These are phyloP conservation scores for Hura crepitans DNA, from an alignment of 441 rosid species.

Conservation along the genomic window DNA sequence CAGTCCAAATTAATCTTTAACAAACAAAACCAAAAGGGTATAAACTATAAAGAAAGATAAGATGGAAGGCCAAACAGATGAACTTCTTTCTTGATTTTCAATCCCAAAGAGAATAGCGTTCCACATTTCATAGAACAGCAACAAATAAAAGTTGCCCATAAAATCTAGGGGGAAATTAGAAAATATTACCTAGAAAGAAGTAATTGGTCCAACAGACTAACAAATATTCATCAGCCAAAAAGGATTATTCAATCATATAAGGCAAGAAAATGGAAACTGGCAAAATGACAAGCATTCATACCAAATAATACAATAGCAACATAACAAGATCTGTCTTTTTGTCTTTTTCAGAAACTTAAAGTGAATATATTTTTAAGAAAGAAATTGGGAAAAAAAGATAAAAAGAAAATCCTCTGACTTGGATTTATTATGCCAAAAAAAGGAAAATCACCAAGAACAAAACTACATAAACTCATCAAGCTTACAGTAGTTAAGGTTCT, in stretches of 20 bases:
- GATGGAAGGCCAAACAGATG: neutral
- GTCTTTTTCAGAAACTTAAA: slow-evolving; percentile 15
- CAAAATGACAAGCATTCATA: neutral
- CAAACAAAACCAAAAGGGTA: neutral
- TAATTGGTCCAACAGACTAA: neutral
- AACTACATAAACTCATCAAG: neutral
- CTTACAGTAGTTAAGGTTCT: no score
- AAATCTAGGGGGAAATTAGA: neutral
- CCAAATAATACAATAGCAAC: neutral
- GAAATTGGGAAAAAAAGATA: neutral
- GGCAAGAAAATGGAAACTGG: neutral
- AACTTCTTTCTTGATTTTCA: neutral
- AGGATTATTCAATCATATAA: neutral
- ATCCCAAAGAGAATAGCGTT: neutral
- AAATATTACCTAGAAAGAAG: neutral
- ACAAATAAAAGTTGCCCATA: neutral
- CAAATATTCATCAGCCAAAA: neutral
- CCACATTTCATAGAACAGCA: neutral
- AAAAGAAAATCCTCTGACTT: slow-evolving; percentile 12
- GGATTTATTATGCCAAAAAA: slow-evolving; percentile 10
- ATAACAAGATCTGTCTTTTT: neutral
- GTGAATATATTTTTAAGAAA: neutral
- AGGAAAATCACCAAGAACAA: slow-evolving; percentile 10
- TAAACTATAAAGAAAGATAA: neutral
- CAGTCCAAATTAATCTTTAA: neutral